Percentiles rank a stretch among this genome's conserved stretches.
These are phyloP conservation scores for Podila verticillata DNA, from an alignment of 192 early-diverging fungal species.

Conservation along the genomic window DNA sequence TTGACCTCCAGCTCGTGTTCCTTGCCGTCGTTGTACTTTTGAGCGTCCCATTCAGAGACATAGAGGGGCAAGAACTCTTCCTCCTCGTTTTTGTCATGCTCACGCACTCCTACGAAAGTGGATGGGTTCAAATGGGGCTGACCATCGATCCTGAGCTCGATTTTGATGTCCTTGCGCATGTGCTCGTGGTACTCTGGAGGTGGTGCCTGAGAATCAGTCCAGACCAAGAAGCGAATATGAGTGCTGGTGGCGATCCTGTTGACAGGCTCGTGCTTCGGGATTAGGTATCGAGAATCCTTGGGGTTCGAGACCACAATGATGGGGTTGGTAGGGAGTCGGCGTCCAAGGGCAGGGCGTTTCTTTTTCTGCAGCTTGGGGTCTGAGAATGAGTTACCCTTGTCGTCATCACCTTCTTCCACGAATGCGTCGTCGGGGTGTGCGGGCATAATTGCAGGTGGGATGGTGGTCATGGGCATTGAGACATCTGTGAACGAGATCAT, in stretches of 20 bases:
- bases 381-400: neutral
- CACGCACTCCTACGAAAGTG: conserved; percentile 56
- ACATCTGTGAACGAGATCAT: conserved; percentile 85
- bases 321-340: conserved; percentile 65
- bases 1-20: conserved; percentile 71
- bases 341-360: conserved; percentile 40
- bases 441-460: conserved; percentile 62
- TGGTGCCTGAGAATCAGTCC: conserved; percentile 58
- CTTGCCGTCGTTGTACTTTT: conserved; percentile 69
- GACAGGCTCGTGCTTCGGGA: conserved; percentile 78
- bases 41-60: conserved; percentile 76
- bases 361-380: neutral
- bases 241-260: conserved; percentile 66
- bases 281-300: conserved; percentile 81
- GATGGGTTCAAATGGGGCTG: conserved; percentile 52
- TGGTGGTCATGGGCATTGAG: conserved; percentile 63
- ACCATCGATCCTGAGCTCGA: conserved; percentile 66
- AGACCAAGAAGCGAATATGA: conserved; percentile 83
- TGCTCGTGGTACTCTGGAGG: conserved; percentile 22
- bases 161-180: conserved; percentile 35
- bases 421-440: neutral
- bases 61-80: conserved; percentile 76
- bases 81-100: conserved; percentile 26
- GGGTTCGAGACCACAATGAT: conserved; percentile 89
- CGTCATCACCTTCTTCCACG: neutral